Base-by-base conservation (phyloP, 176 grass and related monocot species). In the Miscanthus lutarioriparius region DNA sequence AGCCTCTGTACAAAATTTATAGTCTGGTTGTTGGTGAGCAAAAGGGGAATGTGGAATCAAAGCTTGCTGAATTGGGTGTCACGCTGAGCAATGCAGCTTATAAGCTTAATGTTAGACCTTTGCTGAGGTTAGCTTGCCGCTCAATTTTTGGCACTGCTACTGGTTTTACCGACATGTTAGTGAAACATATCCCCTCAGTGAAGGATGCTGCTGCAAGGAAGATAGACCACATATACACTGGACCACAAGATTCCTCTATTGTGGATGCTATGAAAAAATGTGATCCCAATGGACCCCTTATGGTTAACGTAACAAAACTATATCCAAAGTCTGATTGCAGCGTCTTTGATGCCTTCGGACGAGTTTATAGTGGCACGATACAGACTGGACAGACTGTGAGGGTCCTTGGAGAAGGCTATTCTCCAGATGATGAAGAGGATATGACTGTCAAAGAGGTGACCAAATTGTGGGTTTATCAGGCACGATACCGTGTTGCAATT, bases 401-500 rank as follows among this genome's bases (percentile, higher is more conserved):
- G 69, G 96, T 98, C 71, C 91, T 98, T 85, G 96, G 96, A 58
- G 96, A 98, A 77, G 91, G 93, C 19, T 98, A 98, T 95, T 98
- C 96, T 64, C 96, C 96, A 14, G 96, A 95, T 82, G 96, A 98
- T 86, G 96, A 95, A 83, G 96, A 98, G 78, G 96, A 98, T 80
- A 98, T 98, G 96, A 95, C 96, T 63, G 86, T 95, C 68, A 98
- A 98, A 85, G 96, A 98, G 72, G 96, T 98, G 26, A 98, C 96
- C 49, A 98, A 98, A 84, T 51, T 98, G 86, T 98, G 96, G 96
- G 93, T 98, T 65, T 98, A 98, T 85, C 93, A 98, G 86, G 96
- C 96, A 80, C 80, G 96, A 28, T 98, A 98, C 65, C 87, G 96
- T 41, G 92, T 98, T 85, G 87, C 96, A 75, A 95, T 98, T 58